Base-by-base conservation (phyloP, 2,329 filamentous ascomycete species). In the Fusarium udum region DNA sequence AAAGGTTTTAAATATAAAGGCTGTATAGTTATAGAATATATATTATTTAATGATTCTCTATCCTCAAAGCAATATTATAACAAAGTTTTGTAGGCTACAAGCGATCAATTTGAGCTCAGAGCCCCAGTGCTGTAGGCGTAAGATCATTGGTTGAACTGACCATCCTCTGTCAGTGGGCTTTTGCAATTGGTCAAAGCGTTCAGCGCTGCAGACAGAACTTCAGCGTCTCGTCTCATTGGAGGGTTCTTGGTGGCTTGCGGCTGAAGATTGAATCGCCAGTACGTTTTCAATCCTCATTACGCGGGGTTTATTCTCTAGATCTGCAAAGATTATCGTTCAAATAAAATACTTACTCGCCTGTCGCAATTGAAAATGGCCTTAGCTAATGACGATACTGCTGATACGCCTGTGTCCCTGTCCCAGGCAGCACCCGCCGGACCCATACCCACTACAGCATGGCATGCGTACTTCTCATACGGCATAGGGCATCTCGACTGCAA, bases 11-110 rank as follows among this genome's bases (percentile, higher is more conserved):
- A n/a, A n/a, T n/a, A n/a, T n/a, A n/a, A n/a, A n/a, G n/a, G n/a
- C n/a, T n/a, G n/a, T n/a, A n/a, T n/a, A n/a, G n/a, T n/a, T n/a
- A n/a, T n/a, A 28, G 26, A 7, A 28, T 28, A 28, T 7, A 28
- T 28, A 10, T 26, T 7, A 20, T 6, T 20, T 7, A 26, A 4
- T 7, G 6, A 1, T 26, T 20, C 3, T 45, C 2, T 10, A 45
- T 16, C 2, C n/a, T 16, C 9, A 28, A 28, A 6, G 26, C 7
- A 28, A 28, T 28, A 31, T 31, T 31, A 31, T 31, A 31, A 7
- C 5, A 7, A 28, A 28, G 26, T 7, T 6, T 28, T n/a, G n/a
- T n/a, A n/a, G 26, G 6, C 26, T 28, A 28, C 7, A 28, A 28
- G 7, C 26, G 6, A 28, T 28, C 26, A 28, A 28, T 7, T 28